Evolutionary conservation across 1,284 basidiomycete genomes (phyloP).

Genomic region (Clitocybe nebularis): DNA sequence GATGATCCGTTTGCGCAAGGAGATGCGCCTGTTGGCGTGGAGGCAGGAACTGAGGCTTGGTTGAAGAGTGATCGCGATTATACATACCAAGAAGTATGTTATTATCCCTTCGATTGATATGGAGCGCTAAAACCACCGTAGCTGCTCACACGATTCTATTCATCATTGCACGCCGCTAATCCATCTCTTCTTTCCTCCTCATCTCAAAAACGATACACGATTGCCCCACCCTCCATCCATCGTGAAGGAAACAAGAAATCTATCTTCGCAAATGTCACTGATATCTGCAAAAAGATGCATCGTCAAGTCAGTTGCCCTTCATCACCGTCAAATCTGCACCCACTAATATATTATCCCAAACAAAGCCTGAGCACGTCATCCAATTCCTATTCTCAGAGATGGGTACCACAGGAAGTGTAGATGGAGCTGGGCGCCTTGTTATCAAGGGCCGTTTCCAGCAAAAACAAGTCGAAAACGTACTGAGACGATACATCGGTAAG

Average conservation of each 20-base stretch:
- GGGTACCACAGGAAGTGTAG: slow-evolving; percentile 96
- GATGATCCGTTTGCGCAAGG: slow-evolving; percentile 79
- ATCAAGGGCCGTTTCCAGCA: slow-evolving; percentile 99
- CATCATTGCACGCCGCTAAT: slow-evolving; percentile 89
- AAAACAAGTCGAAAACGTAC: slow-evolving; percentile 97
- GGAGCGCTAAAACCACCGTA: slow-evolving; percentile 27
- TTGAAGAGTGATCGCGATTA: slow-evolving; percentile 92
- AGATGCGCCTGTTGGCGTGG: slow-evolving; percentile 53
- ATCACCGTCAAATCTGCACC: not conserved
- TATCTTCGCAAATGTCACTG: slow-evolving; percentile 93
- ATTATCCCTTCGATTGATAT: not conserved
- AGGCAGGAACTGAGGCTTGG: slow-evolving; percentile 81
- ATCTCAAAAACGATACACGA: slow-evolving; percentile 91
- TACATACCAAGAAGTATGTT: slow-evolving; percentile 82
- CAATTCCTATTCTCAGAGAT: slow-evolving; percentile 97
- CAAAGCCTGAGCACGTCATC: slow-evolving; percentile 95
- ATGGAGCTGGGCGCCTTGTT: slow-evolving; percentile 89
- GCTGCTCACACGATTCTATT: slow-evolving; percentile 93
- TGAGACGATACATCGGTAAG: slow-evolving; percentile 94
- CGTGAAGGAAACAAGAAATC: slow-evolving; percentile 97
- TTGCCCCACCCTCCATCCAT: slow-evolving; percentile 93
- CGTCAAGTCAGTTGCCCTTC: slow-evolving; percentile 46
- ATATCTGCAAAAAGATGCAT: slow-evolving; percentile 99
- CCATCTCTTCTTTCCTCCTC: slow-evolving; percentile 83
- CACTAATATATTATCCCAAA: not conserved